Percentiles rank a stretch among this genome's conserved stretches.
phyloP scores from a whole-genome alignment of 2,329 filamentous ascomycete species.

The Paecilomyces formosus region DNA sequence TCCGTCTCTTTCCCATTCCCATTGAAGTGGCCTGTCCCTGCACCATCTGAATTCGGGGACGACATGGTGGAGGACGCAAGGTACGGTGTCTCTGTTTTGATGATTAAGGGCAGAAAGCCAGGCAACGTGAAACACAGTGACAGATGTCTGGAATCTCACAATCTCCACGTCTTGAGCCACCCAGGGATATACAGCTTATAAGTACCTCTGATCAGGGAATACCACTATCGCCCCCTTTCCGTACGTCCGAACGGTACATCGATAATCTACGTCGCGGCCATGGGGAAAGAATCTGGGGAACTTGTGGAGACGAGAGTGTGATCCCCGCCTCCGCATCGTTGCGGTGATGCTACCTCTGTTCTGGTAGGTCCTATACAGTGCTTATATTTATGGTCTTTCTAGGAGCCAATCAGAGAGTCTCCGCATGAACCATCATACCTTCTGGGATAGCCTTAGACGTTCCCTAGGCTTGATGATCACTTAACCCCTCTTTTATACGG shows the following conservation, averaged over 20 bases:
- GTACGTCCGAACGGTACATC: background rate
- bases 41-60: background rate
- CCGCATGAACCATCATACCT: background rate
- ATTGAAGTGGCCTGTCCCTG: background rate
- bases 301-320: background rate
- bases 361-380: background rate
- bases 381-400: background rate
- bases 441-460: background rate
- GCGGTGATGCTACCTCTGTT: background rate
- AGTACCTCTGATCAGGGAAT: background rate
- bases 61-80: background rate
- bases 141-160: background rate
- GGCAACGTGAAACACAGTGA: background rate
- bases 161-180: background rate
- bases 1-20: background rate
- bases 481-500: background rate
- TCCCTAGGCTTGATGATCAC: background rate
- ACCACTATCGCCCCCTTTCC: background rate
- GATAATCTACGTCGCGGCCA: background rate
- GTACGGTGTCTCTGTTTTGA: background rate
- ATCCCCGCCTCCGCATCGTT: background rate
- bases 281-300: background rate
- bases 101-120: background rate
- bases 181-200: background rate
- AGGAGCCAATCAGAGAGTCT: background rate